Percentiles rank a stretch among this genome's conserved stretches.
These are phyloP conservation scores for Fusarium anguioides DNA, from an alignment of 2,329 filamentous ascomycete species.

Conservation along the genomic window DNA sequence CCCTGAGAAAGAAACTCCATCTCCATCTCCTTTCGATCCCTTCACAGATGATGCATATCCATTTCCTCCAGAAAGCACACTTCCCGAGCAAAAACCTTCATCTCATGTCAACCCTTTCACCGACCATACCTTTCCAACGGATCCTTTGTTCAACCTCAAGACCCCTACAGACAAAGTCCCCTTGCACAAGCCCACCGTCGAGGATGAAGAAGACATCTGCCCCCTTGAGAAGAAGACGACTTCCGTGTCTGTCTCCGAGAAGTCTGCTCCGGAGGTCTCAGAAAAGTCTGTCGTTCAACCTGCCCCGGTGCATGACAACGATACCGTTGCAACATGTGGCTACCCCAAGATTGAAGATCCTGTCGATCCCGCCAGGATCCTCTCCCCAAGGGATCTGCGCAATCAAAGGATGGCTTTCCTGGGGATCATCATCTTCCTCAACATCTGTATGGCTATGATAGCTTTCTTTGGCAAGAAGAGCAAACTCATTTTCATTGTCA, in stretches of 20 bases:
- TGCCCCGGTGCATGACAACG: background rate
- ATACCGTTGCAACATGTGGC: conserved; percentile 26
- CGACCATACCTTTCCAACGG: too few relatives aligned
- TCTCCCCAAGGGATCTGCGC: conserved; percentile 20
- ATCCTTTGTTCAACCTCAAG: background rate
- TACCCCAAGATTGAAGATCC: conserved; percentile 36
- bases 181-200: background rate
- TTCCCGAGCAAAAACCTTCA: too few relatives aligned
- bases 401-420: conserved; percentile 34
- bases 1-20: background rate
- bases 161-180: background rate
- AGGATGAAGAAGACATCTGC: background rate
- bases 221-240: background rate
- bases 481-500: conserved; percentile 27
- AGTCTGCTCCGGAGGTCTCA: too few relatives aligned
- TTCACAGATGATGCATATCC: background rate
- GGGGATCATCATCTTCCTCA: conserved; percentile 26
- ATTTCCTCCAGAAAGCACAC: background rate
- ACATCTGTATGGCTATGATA: conserved; percentile 28
- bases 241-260: background rate
- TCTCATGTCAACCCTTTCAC: too few relatives aligned
- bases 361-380: conserved; percentile 27
- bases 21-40: background rate
- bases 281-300: too few relatives aligned
- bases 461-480: conserved; percentile 34